Base-by-base conservation (phyloP, 2,329 filamentous ascomycete genomes). In the Xylariaceae sp. region DNA sequence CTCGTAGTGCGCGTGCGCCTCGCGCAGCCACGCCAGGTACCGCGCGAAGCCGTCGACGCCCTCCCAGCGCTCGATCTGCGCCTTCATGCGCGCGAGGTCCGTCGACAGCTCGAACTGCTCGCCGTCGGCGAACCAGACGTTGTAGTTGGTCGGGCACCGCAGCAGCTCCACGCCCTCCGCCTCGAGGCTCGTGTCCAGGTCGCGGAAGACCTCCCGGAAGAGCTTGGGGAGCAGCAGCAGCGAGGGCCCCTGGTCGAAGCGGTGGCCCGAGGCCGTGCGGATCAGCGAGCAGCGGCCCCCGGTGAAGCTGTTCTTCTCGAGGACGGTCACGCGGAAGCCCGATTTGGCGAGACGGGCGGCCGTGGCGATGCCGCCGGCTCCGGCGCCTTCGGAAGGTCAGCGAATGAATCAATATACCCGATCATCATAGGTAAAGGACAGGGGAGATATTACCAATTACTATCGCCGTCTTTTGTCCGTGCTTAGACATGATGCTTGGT, bases 191-290 rank as follows among this genome's bases (percentile, higher is more conserved):
- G 83, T 88, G 47, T 72, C 82, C 2, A 89, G 74, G 52, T 89
- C 85, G 41, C 66, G 60, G 56, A 88, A 89, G 16, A 79, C 78
- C 63, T 85, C 79, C 19, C 73, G 70, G 67, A 89, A 89, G 42
- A 88, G 71, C 41, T 78, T 74, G 2, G 85, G 85, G 4, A 89
- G 77, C 0, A 89, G 71, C 15, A 89, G 74, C 3, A 89, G 74
- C 1, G 83, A 88, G 0, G 85, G 85, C 0, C 85, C 85, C 67
- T 88, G 84, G 56, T 89, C 85, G 65, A 89, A 89, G 43, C 85
- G 78, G 60, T 81, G 79, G 41, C 76, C 79, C 36, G 30, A n/a
- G 12, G 76, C 65, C 44, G 76, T 66, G 39, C 76, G 66, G 29
- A 88, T 72, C 19, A 88, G 64, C 34, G 78, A 84, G 63, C 84